These are phyloP conservation scores for Aspergillus haitiensis DNA, from an alignment of 495 filamentous ascomycete species.

Conservation along the genomic window DNA sequence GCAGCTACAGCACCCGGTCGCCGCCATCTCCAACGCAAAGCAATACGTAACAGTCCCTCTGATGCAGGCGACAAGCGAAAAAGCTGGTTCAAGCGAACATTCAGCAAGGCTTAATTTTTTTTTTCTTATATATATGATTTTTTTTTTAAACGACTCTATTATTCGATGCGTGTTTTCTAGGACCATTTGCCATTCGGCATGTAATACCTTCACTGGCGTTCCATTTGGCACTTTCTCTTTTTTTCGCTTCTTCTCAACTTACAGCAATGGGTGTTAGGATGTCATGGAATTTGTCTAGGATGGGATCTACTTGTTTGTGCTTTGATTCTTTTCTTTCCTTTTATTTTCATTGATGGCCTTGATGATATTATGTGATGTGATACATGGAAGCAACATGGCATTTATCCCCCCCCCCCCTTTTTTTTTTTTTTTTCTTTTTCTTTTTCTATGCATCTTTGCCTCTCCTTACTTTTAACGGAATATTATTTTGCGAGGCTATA, in stretches of 20 bases:
- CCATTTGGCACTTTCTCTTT: slow-evolving; percentile 13
- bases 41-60: slow-evolving; percentile 15
- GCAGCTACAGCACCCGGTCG: slow-evolving; percentile 30
- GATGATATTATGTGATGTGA: slow-evolving; percentile 1
- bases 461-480: slow-evolving; percentile 27
- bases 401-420: neutral
- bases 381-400: neutral
- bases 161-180: slow-evolving; percentile 33
- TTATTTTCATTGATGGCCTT: slow-evolving; percentile 9
- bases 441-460: neutral
- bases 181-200: slow-evolving; percentile 20
- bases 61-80: slow-evolving; percentile 58
- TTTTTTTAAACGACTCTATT: slow-evolving; percentile 5
- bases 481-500: slow-evolving; percentile 11
- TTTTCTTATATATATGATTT: slow-evolving; percentile 9
- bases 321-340: slow-evolving; percentile 16
- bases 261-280: slow-evolving; percentile 15
- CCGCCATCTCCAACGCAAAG: slow-evolving; percentile 32
- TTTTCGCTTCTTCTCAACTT: neutral
- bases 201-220: slow-evolving; percentile 30
- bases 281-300: slow-evolving; percentile 4
- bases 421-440: neutral
- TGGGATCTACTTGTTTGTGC: slow-evolving; percentile 7
- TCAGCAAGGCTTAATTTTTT: slow-evolving; percentile 60
- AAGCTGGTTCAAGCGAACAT: slow-evolving; percentile 82